Evolutionary conservation across 108 stramenopile species (phyloP).

Genomic region (Seminavis robusta): DNA sequence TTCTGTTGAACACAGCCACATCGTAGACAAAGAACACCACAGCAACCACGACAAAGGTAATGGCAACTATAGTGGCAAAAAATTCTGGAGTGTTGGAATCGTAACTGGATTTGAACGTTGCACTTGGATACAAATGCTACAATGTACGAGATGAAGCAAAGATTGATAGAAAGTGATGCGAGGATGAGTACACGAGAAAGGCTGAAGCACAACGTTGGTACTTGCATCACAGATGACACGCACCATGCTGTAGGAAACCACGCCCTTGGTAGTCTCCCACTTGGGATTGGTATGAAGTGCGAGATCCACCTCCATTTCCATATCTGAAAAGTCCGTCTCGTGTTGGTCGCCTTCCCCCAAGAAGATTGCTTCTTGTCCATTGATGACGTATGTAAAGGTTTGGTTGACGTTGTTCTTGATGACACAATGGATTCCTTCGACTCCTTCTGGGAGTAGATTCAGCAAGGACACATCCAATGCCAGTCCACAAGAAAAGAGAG

Average conservation of each 20-base stretch:
- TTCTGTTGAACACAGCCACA: slow-evolving; percentile 10
- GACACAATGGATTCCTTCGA: neutral
- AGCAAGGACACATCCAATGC: slow-evolving; percentile 8
- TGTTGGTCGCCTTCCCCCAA: slow-evolving; percentile 3
- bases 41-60: slow-evolving; percentile 2
- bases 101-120: neutral
- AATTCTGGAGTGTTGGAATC: neutral
- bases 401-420: slow-evolving; percentile 5
- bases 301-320: neutral
- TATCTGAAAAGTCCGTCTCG: neutral
- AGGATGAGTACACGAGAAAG: too few relatives aligned
- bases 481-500: neutral
- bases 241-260: too few relatives aligned
- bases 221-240: too few relatives aligned
- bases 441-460: slow-evolving; percentile 1
- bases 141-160: too few relatives aligned
- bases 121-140: neutral
- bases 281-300: too few relatives aligned
- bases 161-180: too few relatives aligned
- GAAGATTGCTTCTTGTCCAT: neutral
- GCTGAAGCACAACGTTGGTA: too few relatives aligned
- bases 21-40: slow-evolving; percentile 18
- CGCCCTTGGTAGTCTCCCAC: too few relatives aligned
- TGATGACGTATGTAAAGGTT: neutral
- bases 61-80: slow-evolving; percentile 1